Conservation (phyloP, 192 early-diverging fungal species). For the Backusella tarrabulga region DNA sequence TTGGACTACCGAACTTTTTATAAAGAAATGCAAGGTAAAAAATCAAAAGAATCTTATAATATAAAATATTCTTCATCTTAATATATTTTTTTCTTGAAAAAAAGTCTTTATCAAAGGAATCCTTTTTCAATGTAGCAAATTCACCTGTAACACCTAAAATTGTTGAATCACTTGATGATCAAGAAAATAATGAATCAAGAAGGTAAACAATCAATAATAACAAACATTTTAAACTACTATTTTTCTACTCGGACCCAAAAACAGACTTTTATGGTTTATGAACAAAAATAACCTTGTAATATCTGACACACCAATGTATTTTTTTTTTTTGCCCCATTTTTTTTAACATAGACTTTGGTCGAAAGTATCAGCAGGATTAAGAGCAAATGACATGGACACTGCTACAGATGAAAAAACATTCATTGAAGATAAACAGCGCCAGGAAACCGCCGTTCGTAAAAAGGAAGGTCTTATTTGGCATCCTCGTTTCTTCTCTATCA, state of each 20-base stretch:
- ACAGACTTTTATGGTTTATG: background rate
- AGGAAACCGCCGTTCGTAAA: constrained; percentile 53
- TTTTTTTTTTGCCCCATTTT: background rate
- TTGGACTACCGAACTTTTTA: constrained; percentile 77
- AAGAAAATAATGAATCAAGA: constrained; percentile 17
- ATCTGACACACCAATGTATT: background rate
- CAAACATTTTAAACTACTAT: background rate
- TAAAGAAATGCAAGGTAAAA: constrained; percentile 38
- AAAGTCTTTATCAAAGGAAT: background rate
- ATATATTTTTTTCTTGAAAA: background rate
- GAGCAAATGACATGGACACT: constrained; percentile 58
- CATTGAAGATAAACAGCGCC: constrained; percentile 76
- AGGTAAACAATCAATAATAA: background rate
- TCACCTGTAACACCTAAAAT: background rate
- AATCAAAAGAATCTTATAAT: too few species aligned
- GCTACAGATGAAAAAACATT: constrained; percentile 69
- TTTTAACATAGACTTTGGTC: constrained; percentile 58
- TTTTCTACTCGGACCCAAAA: background rate
- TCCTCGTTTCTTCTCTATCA: constrained; percentile 62
- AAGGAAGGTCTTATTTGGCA: constrained; percentile 50
- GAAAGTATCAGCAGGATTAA: constrained; percentile 68
- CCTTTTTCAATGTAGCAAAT: background rate
- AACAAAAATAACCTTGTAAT: background rate
- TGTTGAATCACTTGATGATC: constrained; percentile 1
- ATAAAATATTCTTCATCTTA: too few species aligned